These are phyloP conservation scores for Encephalitozoon intestinalis DNA, from an alignment of 371 early-diverging fungal species.

Conservation along the genomic window DNA sequence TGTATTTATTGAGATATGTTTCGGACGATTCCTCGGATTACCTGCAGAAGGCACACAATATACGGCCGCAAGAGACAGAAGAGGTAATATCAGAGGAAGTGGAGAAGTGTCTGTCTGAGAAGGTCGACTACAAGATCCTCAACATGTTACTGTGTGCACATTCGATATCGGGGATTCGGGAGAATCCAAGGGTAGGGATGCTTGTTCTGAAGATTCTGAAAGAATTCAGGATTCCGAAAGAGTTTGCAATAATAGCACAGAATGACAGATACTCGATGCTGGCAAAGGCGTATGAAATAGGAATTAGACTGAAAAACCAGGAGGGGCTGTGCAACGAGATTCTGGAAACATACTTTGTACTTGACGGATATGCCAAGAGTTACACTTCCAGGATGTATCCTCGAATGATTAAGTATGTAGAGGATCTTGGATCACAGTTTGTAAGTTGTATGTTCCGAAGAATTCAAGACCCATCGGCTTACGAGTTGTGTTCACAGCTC, in stretches of 20 bases:
- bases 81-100: not conserved
- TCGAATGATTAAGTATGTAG: not conserved
- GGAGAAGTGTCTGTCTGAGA: not conserved
- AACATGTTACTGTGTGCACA: not conserved
- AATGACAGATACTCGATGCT: not conserved
- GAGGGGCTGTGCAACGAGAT: not conserved
- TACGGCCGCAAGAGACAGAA: not conserved
- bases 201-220: constrained; percentile 18
- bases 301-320: not conserved
- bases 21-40: not conserved
- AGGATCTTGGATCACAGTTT: not conserved
- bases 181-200: constrained; percentile 2
- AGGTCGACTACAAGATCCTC: not conserved
- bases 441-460: not conserved
- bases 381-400: not conserved
- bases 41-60: not conserved
- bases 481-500: not conserved
- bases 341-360: not conserved
- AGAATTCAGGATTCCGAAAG: constrained; percentile 1
- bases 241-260: not conserved
- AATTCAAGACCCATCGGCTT: not conserved
- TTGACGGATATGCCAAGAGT: not conserved
- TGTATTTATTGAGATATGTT: not conserved
- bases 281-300: constrained; percentile 25
- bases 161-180: not conserved